These are phyloP conservation scores for Lupinus albus DNA, from an alignment of 306 rosid genomes.

Conservation along the genomic window DNA sequence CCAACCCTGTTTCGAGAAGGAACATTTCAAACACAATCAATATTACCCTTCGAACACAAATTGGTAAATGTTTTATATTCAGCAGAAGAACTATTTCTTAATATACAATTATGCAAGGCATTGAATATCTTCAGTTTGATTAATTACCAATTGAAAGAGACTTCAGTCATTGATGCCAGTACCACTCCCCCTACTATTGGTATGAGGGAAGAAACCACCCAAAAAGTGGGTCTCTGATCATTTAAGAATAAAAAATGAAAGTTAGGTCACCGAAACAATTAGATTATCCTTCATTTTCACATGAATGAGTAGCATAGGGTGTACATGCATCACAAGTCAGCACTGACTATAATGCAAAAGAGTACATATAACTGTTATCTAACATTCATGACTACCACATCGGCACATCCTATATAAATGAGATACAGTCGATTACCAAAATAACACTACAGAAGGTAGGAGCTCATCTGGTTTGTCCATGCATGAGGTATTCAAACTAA, in stretches of 20 bases:
- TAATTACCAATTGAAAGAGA: constrained; percentile 87
- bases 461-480: not conserved
- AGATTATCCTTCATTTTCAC: constrained; percentile 16
- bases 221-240: constrained; percentile 67
- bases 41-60: constrained; percentile 15
- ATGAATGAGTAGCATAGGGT: constrained; percentile 22
- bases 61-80: not conserved
- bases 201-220: constrained; percentile 86
- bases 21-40: constrained; percentile 24
- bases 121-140: constrained; percentile 26
- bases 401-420: constrained; percentile 1
- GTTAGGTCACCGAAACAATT: constrained; percentile 38
- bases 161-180: constrained; percentile 83
- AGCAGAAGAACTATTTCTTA: constrained; percentile 17
- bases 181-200: constrained; percentile 95
- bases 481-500: not conserved
- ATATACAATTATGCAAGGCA: not conserved
- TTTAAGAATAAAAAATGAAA: constrained; percentile 44
- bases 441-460: not conserved
- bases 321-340: constrained; percentile 1
- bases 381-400: not conserved
- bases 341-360: constrained; percentile 1
- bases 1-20: constrained; percentile 65
- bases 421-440: not conserved
- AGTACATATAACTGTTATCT: not conserved